Base-by-base conservation (phyloP, 495 filamentous ascomycete genomes). In the Penicillium lividum region DNA sequence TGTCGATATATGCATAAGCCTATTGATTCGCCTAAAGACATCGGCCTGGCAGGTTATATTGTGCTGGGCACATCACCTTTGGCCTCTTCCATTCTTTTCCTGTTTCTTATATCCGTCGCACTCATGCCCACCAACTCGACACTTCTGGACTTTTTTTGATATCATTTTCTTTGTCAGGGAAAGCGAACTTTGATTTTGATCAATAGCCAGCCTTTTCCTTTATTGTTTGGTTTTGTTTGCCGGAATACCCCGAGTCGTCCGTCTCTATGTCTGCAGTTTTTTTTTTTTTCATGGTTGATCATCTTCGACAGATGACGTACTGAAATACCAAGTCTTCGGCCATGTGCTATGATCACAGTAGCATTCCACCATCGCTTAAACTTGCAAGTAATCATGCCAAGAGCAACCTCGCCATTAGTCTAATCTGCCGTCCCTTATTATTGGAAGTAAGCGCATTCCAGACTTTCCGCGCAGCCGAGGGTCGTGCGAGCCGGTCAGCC, bases 221-320 rank as follows among this genome's bases (percentile, higher is more conserved):
- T 64, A 30, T 34, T 57, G 43, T 8, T 50, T 34, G 56, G 56
- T 47, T 27, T 48, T 60, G 53, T 54, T 49, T 28, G 57, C 61
- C 62, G 59, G 64, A 67, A 67, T 68, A 67, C 67, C 67, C 67
- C 67, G 67, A 62, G 57, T 66, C 59, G 56, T 68, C 59, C 55
- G 38, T 54, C 28, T 59, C 50, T 52, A 61, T 33, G 52, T 51
- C 16, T 53, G 7, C 57, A 4, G 11, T 40, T 40, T 31, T 44
- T 16, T 42, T 51, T 15, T 34, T 45, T 18, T 49, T 33, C 22
- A 56, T 53, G 45, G 51, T 34, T 38, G 40, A 30, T 60, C 44
- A 58, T 63, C 57, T 54, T 49, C 16, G 53, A 53, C 31, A 62
- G 36, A 60, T 65, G 64, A 59, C 61, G 50, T 63, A 60, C 40